These are phyloP conservation scores for Tetrahymena malaccensis DNA, from an alignment of 73 alveolate species.

Conservation along the genomic window DNA sequence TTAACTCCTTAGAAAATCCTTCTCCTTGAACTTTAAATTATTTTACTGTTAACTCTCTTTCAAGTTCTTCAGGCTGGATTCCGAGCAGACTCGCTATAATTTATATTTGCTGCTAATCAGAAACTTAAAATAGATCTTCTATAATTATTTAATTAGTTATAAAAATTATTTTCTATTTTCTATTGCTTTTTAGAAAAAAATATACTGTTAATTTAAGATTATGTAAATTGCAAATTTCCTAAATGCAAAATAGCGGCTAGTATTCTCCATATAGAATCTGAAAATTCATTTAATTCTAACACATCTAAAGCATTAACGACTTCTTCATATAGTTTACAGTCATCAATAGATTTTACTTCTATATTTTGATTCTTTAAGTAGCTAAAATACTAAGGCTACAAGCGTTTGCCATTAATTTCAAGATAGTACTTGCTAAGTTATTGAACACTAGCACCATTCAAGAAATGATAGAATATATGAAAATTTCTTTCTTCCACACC, in stretches of 20 bases:
- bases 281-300: conserved; percentile 37
- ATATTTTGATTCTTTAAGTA: conserved; percentile 47
- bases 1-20: background rate
- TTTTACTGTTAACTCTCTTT: background rate
- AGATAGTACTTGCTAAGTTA: conserved; percentile 32
- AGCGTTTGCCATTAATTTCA: conserved; percentile 22
- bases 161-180: background rate
- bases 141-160: background rate
- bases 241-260: conserved; percentile 59
- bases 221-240: conserved; percentile 80
- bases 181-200: background rate
- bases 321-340: conserved; percentile 50
- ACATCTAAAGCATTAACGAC: background rate
- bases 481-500: conserved; percentile 85
- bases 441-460: conserved; percentile 57
- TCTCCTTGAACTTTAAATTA: background rate
- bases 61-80: background rate
- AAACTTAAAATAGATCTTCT: background rate
- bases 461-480: conserved; percentile 88
- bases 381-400: conserved; percentile 29
- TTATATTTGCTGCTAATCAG: background rate
- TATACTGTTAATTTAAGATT: conserved; percentile 2
- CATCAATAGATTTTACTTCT: conserved; percentile 47
- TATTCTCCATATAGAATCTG: conserved; percentile 46
- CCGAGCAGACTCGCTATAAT: background rate